Evolutionary conservation across 2,329 filamentous ascomycete species (phyloP).

Genomic region (Pestalotiopsis sp.): DNA sequence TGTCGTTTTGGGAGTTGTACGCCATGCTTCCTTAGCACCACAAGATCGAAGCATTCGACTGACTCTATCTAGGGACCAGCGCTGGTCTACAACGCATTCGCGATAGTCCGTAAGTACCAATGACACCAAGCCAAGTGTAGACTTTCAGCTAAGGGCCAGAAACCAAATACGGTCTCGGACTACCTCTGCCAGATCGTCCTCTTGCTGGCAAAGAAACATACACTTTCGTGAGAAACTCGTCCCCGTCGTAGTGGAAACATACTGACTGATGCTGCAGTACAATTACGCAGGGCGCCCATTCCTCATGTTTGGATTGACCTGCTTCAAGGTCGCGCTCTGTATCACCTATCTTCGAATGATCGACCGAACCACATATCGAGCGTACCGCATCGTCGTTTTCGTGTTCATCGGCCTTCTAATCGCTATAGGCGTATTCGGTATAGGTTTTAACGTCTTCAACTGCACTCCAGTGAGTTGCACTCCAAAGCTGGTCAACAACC

Average conservation of each 20-base stretch:
- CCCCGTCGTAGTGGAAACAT: fast-evolving
- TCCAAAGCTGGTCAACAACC: no score
- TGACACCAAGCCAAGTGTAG: background rate
- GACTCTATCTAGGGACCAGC: background rate
- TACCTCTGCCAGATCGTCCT: background rate
- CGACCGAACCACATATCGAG: background rate
- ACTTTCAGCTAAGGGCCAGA: background rate
- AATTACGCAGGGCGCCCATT: background rate
- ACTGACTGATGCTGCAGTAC: background rate
- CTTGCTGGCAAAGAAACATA: background rate
- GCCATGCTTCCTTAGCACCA: background rate
- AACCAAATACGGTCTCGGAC: background rate
- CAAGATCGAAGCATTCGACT: background rate
- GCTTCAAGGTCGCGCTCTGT: background rate
- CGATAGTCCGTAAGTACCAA: background rate
- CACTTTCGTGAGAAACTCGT: background rate
- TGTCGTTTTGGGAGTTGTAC: background rate
- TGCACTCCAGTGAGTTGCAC: no score
- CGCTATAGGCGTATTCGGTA: background rate
- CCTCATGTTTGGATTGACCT: background rate
- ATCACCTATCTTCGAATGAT: background rate
- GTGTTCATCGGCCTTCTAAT: background rate
- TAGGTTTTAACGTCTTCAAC: background rate
- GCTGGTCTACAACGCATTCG: background rate
- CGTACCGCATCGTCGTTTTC: background rate